Evolutionary conservation across 192 early-diverging fungal genomes (phyloP), one percentile per base, ranked within the genome.

Genomic region (Cetraspora pellucida): DNA sequence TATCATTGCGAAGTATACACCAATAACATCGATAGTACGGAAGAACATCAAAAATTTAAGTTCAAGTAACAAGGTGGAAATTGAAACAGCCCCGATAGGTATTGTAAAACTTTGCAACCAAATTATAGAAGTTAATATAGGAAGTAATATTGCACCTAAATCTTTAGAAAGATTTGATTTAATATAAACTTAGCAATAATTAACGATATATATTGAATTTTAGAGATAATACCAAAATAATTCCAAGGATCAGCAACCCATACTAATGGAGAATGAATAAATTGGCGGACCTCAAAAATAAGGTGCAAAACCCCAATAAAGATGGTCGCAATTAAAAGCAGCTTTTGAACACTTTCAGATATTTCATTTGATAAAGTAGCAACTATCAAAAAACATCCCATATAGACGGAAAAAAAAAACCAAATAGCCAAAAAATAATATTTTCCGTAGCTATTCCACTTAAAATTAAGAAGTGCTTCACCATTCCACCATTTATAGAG

Each of bases 31-130:
- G 3, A 70, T 50, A 28, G 25, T 16, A 17, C 68, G 45, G 25
- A 70, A 52, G 25, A 70, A 70, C n/a, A 70, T 10, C 14, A 70
- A 14, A 23, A 70, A 70, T 70, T 70, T 70, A 17, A 70, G 17
- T 23, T 54, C 45, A n/a, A 70, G 30, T 27, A 70, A 31, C 30
- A 70, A 54, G 19, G 16, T 49, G 2, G 49, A 30, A 27, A 70
- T 8, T 52, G 68, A 47, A 11, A 54, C 2, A 8, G 50, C 50
- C 68, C 47, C 50, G 45, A 17, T 25, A 4, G 68, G 44, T 6
- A 70, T 3, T 8, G 47, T 13, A 28, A 25, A 19, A 19, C n/a
- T 25, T 50, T 70, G 27, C 10, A 70, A 16, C 45, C 23, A 70
- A 54, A 49, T 50, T 3, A 70, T 52, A 8, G 68, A 70, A 21